Base-by-base conservation (phyloP, 2,329 filamentous ascomycete genomes). In the Stagonosporopsis cucurbitacearum region DNA sequence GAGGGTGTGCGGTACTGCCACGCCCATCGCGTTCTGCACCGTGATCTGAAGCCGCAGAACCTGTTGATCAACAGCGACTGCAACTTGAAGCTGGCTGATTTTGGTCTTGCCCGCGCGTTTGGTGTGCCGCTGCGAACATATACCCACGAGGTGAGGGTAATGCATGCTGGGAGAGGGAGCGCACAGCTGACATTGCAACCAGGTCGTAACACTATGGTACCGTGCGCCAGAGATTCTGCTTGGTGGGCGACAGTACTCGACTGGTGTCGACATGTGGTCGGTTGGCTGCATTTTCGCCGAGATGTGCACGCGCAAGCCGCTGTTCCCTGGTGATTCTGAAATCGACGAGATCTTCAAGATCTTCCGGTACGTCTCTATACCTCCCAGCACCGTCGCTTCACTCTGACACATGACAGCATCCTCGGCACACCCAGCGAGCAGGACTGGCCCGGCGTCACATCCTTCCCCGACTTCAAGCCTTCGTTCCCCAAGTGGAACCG, bases 291-390 rank as follows among this genome's bases (percentile, higher is more conserved):
- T 96, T 77, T 96, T 96, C 75, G 92, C 93, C 9, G 92, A 96
- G 78, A 96, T 96, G 93, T 96, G 91, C 78, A 96, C 92, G 1
- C 86, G 91, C 69, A 96, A 96, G 79, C 92, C 92, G 5, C 82
- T 96, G 39, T 96, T 96, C 81, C 92, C 92, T 12, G 92, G 92
- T 55, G 92, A 96, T 74, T 95, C 91, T 5, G 91, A 96, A 74
- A 96, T 96, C 77, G 91, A 96, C 71, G 91, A 96, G 77, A 96
- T 96, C 72, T 96, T 96, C 83, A 95, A 94, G 80, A 96, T 89
- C 74, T 96, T 96, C 87, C 86, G 88, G 91, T 92, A 80, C 68
- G 82, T 62, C 8, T 6, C n/a, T 3, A 22, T 12, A 8, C 17
- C 28, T 20, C 32, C 23, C 5, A 4, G 30, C 26, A 39, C 17